Evolutionary conservation across 129 eudicot species (phyloP).

Genomic region (Tanacetum coccineum): DNA sequence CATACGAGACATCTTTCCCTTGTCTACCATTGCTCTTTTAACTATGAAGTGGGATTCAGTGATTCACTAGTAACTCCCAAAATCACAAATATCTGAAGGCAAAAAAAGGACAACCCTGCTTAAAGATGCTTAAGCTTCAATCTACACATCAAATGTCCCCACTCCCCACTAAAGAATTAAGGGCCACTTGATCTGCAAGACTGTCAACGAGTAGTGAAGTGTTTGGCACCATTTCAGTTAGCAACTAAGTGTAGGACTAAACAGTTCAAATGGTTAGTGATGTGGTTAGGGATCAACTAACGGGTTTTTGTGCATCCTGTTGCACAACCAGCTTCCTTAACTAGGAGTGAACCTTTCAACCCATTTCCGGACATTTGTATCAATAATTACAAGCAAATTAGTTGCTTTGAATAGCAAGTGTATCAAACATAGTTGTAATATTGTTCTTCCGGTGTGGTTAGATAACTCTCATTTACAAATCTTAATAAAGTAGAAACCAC

Average conservation of each 20-base stretch:
- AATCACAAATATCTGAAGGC: neutral
- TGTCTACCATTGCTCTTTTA: neutral
- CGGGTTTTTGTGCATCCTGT: neutral
- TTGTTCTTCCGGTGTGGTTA: neutral
- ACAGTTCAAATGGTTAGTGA: neutral
- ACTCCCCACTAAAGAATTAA: neutral
- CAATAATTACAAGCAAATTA: neutral
- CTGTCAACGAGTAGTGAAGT: no score
- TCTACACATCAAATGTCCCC: neutral
- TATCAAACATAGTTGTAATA: neutral
- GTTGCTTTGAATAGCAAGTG: slow-evolving; percentile 2
- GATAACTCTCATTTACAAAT: neutral
- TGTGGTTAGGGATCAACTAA: no score
- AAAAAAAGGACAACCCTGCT: neutral
- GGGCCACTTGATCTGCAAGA: no score
- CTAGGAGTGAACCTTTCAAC: neutral
- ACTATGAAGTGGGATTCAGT: neutral
- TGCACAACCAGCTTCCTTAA: neutral
- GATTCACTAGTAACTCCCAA: neutral
- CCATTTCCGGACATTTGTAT: neutral
- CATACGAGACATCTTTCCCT: neutral
- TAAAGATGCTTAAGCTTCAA: neutral
- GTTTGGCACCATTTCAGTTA: no score
- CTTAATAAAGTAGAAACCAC: neutral
- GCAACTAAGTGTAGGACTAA: no score